These are phyloP conservation scores for Suillus americanus DNA, from an alignment of 768 basidiomycete genomes.

Conservation along the genomic window DNA sequence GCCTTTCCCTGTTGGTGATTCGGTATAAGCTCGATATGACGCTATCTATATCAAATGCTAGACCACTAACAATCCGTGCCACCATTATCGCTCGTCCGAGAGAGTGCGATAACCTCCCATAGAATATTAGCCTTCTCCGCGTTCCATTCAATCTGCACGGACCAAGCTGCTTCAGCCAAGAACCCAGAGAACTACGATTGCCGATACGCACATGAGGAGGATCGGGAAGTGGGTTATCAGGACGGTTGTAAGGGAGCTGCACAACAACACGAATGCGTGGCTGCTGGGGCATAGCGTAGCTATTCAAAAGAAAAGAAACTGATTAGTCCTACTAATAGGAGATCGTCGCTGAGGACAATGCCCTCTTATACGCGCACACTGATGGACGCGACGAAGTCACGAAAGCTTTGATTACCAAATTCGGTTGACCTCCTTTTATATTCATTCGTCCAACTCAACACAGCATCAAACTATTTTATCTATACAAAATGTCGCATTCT, in stretches of 20 bases:
- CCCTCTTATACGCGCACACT: background rate
- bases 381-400: slow-evolving; percentile 6
- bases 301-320: background rate
- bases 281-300: slow-evolving; percentile 20
- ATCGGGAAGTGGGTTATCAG: slow-evolving; percentile 64
- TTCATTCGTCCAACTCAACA: background rate
- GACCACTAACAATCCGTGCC: slow-evolving; percentile 73
- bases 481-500: slow-evolving; percentile 6
- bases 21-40: background rate
- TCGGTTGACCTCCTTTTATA: slow-evolving; percentile 1
- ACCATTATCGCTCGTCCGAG: slow-evolving; percentile 67
- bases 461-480: slow-evolving; percentile 6
- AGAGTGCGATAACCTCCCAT: slow-evolving; percentile 85
- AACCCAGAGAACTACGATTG: slow-evolving; percentile 1
- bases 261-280: slow-evolving; percentile 69
- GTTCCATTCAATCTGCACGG: slow-evolving; percentile 77
- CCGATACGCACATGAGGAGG: slow-evolving; percentile 62
- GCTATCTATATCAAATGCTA: background rate
- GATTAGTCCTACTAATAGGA: background rate
- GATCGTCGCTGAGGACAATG: background rate
- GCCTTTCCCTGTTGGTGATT: slow-evolving; percentile 64
- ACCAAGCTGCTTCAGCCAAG: slow-evolving; percentile 14
- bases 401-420: slow-evolving; percentile 3
- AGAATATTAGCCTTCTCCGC: slow-evolving; percentile 80
- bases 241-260: slow-evolving; percentile 75